Conservation (phyloP, 2,329 filamentous ascomycete genomes). For the Alternaria angustiovoidea region DNA sequence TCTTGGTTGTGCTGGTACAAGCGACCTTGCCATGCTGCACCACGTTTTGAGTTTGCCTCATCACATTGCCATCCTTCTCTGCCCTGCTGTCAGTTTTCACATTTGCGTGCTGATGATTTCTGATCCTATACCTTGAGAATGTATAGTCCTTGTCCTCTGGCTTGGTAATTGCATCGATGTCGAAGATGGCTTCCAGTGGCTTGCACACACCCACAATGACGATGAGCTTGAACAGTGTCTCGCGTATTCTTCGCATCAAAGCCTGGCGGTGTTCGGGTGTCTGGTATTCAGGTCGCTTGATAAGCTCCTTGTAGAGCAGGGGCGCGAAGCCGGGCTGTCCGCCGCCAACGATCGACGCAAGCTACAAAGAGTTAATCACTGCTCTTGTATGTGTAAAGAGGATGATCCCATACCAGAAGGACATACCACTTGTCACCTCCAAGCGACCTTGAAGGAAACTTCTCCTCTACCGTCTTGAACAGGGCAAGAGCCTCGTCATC, state of each 20-base stretch:
- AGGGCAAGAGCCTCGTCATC: constrained; percentile 51
- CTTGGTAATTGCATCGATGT: constrained; percentile 61
- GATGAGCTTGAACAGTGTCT: constrained; percentile 67
- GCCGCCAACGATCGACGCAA: constrained; percentile 59
- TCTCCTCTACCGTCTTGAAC: constrained; percentile 54
- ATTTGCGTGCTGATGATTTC: not conserved
- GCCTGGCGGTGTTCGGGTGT: constrained; percentile 56
- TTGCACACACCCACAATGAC: constrained; percentile 68
- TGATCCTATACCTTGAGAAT: constrained; percentile 53
- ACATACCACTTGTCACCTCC: constrained; percentile 59
- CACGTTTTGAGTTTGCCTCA: constrained; percentile 62
- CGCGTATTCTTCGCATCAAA: constrained; percentile 62
- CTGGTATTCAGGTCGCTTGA: constrained; percentile 56
- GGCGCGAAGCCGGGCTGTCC: constrained; percentile 61
- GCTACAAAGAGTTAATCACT: constrained; percentile 19
- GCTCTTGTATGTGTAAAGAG: not conserved
- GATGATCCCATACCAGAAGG: constrained; percentile 42
- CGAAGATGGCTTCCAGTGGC: constrained; percentile 66
- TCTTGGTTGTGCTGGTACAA: constrained; percentile 63
- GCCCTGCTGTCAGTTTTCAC: not conserved
- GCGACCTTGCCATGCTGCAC: constrained; percentile 63
- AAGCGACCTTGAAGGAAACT: constrained; percentile 54
- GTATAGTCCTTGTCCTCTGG: constrained; percentile 67
- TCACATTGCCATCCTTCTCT: constrained; percentile 67
- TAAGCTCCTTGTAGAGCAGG: constrained; percentile 65